Percentiles rank a stretch among this genome's conserved stretches.
Conservation (phyloP, 345 rosid genomes). For the Gossypium australe region DNA sequence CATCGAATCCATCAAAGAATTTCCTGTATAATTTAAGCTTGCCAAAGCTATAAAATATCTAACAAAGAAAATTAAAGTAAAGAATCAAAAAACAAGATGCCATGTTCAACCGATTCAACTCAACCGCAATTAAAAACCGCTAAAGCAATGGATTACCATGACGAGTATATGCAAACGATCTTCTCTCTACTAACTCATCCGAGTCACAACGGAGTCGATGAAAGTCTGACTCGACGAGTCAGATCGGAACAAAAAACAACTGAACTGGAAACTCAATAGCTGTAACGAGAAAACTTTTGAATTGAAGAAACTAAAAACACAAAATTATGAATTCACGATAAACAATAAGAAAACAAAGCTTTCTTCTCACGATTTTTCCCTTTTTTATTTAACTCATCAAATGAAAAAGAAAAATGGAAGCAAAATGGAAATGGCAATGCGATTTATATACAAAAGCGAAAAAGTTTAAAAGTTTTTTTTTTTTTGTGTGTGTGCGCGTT, state of each 20-base stretch:
- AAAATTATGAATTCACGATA: neutral
- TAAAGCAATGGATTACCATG: slow-evolving; percentile 7
- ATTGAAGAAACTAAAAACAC: neutral
- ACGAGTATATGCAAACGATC: neutral
- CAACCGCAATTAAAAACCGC: neutral
- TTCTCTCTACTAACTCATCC: slow-evolving; percentile 6
- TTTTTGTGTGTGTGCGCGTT: neutral
- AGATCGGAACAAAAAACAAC: slow-evolving; percentile 6
- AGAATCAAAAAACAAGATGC: slow-evolving; percentile 3
- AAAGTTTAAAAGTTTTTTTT: neutral
- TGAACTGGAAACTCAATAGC: neutral
- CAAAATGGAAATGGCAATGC: neutral
- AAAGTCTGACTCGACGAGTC: neutral
- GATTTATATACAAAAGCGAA: slow-evolving; percentile 2
- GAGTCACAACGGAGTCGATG: neutral
- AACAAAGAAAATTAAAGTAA: neutral
- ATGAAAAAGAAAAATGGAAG: neutral
- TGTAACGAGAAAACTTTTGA: neutral
- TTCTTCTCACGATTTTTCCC: neutral
- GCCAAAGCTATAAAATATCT: neutral
- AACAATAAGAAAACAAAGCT: neutral
- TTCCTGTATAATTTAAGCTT: neutral
- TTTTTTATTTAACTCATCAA: neutral
- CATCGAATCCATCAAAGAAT: neutral
- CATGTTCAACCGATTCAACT: slow-evolving; percentile 2